Evolutionary conservation across 805 yeast species (phyloP), one percentile per base, ranked within the genome.

Genomic region (Metschnikowia rubicola): DNA sequence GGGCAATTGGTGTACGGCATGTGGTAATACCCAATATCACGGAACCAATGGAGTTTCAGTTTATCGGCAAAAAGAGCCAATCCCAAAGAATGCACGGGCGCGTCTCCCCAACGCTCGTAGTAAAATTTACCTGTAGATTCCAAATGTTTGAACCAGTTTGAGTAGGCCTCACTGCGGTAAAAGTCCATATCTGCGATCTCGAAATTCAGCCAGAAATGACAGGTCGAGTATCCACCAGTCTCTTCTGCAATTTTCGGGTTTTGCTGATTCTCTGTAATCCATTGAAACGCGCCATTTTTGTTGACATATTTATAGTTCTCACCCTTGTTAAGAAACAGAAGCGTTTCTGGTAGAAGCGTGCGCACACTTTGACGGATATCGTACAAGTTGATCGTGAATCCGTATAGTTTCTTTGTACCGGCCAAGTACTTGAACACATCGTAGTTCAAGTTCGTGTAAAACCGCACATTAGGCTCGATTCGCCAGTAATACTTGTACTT

Each of bases 81-180:
- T 0, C 92, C 96, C 37, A 89, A 59, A 3, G 90, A 80, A 62
- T 88, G 94, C 1, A 88, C 94, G 0, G 96, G 96, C 0, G 96
- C 96, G 68, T 88, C 96, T 3, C 96, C 96, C 96, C 96, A 88
- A 47, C 96, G 68, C 63, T 90, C 96, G 58, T 89, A 89, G 63
- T 87, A 89, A 59, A 88, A 88, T 4, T 92, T 92, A 15, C 95
- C 94, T 1, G 82, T 65, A 3, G 72, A 51, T 47, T 88, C 96
- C 35, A 89, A 66, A 57, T 72, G 67, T 30, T 83, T 68, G 58
- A 84, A 79, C 80, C 86, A 88, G 10, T 67, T 65, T 34, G 73
- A 68, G 60, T 88, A 89, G 1, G 89, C 80, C 44, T 85, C 83
- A 21, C 77, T 67, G 43, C 96, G 68, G 66, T 73, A 85, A 56